Percentiles rank a stretch among this genome's conserved stretches.
Evolutionary conservation across 2,329 filamentous ascomycete species (phyloP).

Genomic region (Penicillium janthinellum): DNA sequence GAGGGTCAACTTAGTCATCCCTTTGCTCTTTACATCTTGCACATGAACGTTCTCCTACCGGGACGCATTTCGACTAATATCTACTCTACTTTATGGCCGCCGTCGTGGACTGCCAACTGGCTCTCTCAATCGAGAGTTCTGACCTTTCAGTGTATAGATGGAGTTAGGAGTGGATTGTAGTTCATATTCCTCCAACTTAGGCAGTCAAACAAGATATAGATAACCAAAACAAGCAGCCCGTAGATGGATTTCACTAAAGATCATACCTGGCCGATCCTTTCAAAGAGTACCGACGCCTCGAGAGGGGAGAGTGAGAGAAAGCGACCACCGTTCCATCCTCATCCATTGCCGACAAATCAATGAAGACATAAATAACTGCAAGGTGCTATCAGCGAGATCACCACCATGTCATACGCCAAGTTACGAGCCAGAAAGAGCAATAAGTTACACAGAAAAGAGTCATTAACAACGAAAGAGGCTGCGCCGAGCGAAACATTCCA

Average conservation of each 20-base stretch:
- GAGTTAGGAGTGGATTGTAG: neutral
- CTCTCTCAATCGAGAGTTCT: neutral
- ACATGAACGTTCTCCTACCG: neutral
- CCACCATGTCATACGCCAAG: neutral
- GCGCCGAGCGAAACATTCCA: slow-evolving; percentile 26
- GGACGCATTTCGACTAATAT: neutral
- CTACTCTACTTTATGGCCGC: neutral
- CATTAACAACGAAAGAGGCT: slow-evolving; percentile 22
- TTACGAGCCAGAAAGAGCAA: slow-evolving; percentile 1
- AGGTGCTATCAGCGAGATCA: neutral
- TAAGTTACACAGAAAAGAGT: slow-evolving; percentile 28
- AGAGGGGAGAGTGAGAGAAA: neutral
- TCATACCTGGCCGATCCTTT: neutral
- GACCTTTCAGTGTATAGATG: neutral
- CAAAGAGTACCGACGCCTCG: neutral
- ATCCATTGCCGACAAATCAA: neutral
- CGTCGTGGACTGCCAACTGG: neutral
- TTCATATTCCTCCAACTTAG: neutral
- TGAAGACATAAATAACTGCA: neutral
- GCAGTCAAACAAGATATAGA: neutral
- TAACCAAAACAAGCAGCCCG: neutral
- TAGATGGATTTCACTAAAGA: neutral
- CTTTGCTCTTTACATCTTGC: neutral
- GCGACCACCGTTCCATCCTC: neutral
- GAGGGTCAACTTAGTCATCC: no score